phyloP scores from a whole-genome alignment of 2,329 filamentous ascomycete species.

The Ilyonectria destructans region DNA sequence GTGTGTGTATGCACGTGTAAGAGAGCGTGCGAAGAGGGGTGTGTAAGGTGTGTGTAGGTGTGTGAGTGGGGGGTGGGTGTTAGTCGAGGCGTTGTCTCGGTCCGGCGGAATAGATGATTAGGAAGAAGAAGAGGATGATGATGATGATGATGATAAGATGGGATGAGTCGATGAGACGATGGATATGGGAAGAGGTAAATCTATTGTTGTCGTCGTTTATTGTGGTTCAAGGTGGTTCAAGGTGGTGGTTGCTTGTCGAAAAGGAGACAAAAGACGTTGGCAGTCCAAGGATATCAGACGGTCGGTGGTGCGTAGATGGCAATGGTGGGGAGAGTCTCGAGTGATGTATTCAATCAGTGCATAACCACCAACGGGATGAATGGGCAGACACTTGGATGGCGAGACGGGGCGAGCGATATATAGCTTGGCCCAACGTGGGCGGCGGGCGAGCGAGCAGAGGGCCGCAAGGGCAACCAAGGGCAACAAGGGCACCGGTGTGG shows the following conservation, averaged over 20 bases:
- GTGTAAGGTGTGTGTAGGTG: not conserved
- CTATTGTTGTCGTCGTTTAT: conserved; percentile 24
- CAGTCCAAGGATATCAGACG: conserved; percentile 40
- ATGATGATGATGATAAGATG: conserved; percentile 33
- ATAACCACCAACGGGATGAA: conserved; percentile 42
- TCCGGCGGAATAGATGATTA: conserved; percentile 26
- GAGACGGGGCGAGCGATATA: conserved; percentile 52
- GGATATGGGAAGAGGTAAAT: conserved; percentile 16
- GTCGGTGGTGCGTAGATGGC: conserved; percentile 43
- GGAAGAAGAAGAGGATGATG: not conserved
- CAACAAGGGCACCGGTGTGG: conserved; percentile 8
- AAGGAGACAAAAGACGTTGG: conserved; percentile 26
- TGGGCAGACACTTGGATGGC: conserved; percentile 49
- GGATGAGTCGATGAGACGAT: conserved; percentile 32
- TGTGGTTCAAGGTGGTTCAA: conserved; percentile 5
- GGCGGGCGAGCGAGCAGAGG: conserved; percentile 3
- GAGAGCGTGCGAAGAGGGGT: not conserved
- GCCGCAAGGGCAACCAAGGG: conserved; percentile 9
- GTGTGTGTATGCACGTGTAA: conserved; percentile 3
- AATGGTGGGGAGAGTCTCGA: conserved; percentile 47
- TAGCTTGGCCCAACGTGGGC: conserved; percentile 41
- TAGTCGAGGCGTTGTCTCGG: conserved; percentile 24
- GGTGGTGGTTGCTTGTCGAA: conserved; percentile 13
- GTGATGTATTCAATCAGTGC: conserved; percentile 48
- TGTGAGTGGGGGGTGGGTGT: conserved; percentile 26